phyloP scores from a whole-genome alignment of 306 rosid species.

The Dicorynia guianensis region DNA sequence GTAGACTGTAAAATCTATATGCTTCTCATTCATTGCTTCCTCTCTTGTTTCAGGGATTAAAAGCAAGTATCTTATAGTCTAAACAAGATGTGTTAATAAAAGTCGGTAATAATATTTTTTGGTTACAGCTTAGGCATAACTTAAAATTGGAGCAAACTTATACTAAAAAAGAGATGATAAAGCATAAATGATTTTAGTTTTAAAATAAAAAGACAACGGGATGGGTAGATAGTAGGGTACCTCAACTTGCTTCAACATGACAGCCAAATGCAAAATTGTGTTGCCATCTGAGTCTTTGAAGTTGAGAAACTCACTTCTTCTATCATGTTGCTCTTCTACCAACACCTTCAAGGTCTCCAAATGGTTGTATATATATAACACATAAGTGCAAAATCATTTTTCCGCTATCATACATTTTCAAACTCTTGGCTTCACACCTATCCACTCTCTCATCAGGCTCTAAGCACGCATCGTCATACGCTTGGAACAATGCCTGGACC shows the following conservation, averaged over 20 bases:
- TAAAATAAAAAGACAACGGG: too few species aligned
- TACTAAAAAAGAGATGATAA: too few species aligned
- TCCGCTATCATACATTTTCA: not conserved
- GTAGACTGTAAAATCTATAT: not conserved
- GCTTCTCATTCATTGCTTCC: not conserved
- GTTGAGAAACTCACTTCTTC: not conserved
- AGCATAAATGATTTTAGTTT: too few species aligned
- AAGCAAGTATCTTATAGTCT: conserved; percentile 8
- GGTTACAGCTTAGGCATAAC: not conserved
- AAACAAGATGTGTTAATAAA: not conserved
- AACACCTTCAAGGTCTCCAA: conserved; percentile 31
- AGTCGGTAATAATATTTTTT: too few species aligned
- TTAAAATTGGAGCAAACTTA: too few species aligned
- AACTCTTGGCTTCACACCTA: not conserved
- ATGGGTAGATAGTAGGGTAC: not conserved
- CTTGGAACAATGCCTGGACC: not conserved
- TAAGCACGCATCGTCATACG: not conserved
- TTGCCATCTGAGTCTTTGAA: not conserved
- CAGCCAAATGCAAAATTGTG: not conserved
- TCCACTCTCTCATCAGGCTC: not conserved
- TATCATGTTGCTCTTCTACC: not conserved
- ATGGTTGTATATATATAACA: conserved; percentile 20
- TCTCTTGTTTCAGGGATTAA: not conserved
- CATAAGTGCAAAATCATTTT: conserved; percentile 32
- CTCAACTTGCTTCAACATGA: conserved; percentile 10